Evolutionary conservation across 148 eudicot genomes (phyloP).

Genomic region (Vaccinium myrtillus): DNA sequence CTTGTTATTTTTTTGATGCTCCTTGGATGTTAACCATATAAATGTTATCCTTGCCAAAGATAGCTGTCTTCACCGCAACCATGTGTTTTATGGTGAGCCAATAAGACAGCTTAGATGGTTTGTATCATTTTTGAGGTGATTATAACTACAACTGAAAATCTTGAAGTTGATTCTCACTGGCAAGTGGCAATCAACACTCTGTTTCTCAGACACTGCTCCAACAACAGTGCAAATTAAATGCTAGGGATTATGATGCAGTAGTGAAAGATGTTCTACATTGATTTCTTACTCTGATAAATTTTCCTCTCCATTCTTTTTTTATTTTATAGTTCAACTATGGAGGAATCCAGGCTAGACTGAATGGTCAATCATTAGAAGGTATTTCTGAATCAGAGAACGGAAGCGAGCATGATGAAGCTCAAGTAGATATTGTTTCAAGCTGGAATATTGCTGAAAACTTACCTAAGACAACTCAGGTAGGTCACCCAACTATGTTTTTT

Average conservation of each 20-base stretch:
- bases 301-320: conserved; percentile 4
- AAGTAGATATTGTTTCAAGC: conserved; percentile 75
- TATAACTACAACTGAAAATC: neutral
- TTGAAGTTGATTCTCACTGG: neutral
- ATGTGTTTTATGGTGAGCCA: neutral
- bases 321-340: conserved; percentile 81
- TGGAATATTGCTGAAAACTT: conserved; percentile 89
- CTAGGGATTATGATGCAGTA: neutral
- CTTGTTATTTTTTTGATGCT: neutral
- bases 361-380: conserved; percentile 40
- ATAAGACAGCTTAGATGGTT: neutral
- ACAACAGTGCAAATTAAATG: neutral
- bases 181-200: neutral
- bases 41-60: neutral
- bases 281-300: neutral
- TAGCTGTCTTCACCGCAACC: neutral
- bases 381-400: conserved; percentile 31
- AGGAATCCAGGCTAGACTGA: conserved; percentile 78
- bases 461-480: conserved; percentile 74
- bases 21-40: neutral
- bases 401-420: conserved; percentile 39
- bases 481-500: neutral
- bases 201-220: neutral
- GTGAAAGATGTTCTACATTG: neutral
- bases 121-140: neutral